Evolutionary conservation across 2,329 filamentous ascomycete genomes (phyloP), one percentile per base, ranked within the genome.

Genomic region (Raffaelea albimanens): DNA sequence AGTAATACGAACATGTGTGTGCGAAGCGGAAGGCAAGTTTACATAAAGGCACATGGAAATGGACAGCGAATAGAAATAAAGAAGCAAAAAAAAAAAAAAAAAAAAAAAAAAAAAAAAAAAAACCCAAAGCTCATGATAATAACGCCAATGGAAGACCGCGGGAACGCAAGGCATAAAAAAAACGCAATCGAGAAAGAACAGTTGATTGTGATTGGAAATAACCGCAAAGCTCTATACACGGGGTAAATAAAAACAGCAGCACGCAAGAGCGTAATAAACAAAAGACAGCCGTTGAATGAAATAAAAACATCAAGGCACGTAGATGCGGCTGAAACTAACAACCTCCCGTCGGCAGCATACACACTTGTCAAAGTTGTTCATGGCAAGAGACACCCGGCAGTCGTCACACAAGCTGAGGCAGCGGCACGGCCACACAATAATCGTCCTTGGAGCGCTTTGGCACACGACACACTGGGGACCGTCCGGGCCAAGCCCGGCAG

Each of bases 311-410:
- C 57, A 84, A 44, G 93, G 93, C 38, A 97, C 89, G 71, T 86
- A 98, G 51, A 98, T 80, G 56, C 88, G 80, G 55, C 87, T 90
- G 64, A 95, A 97, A 47, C 90, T 93, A 47, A 81, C 79, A 25
- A 97, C 88, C 57, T 93, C 85, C 48, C 87, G 80, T 44, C 93
- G 78, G 63, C 93, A 97, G 59, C 91, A 97, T 36, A 97, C 90
- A 61, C 93, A 98, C 61, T 87, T 94, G 54, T 90, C 87, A 62
- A 95, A 97, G 63, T 97, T 97, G 63, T 96, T 94, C 81, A 95
- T 90, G 3, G 93, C 93, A 52, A 97, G 73, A 40, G 87, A 91
- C 33, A 97, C 86, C 29, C 93, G 76, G 61, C 93, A 97, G 56
- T 97, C 93, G 63, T 98, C 93, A 61, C 93, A 97, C 13, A 97